These are phyloP conservation scores for Gossypium herbaceum DNA, from an alignment of 345 rosid species.

Conservation along the genomic window DNA sequence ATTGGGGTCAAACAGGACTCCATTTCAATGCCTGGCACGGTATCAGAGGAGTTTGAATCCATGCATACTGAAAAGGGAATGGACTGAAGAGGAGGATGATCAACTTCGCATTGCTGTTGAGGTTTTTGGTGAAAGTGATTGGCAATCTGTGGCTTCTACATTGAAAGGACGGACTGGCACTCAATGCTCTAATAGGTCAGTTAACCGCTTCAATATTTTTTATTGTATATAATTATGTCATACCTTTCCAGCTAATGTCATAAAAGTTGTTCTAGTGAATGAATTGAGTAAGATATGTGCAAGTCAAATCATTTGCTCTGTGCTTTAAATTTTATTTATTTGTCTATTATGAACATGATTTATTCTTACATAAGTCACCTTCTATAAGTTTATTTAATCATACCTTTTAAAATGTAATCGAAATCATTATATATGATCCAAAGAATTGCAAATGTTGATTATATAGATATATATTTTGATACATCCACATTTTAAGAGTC, in stretches of 20 bases:
- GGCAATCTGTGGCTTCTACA: conserved; percentile 81
- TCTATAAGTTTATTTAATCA: not conserved
- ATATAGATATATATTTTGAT: not conserved
- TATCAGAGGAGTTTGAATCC: conserved; percentile 85
- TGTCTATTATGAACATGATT: not conserved
- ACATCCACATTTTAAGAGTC: not conserved
- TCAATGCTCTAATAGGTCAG: conserved; percentile 91
- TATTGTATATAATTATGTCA: not conserved
- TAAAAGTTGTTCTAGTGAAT: not conserved
- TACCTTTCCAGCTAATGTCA: not conserved
- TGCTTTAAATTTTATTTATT: not conserved
- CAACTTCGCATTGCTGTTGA: conserved; percentile 72
- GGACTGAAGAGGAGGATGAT: conserved; percentile 86
- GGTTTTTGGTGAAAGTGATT: conserved; percentile 62
- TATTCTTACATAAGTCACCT: not conserved
- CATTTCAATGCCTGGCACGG: conserved; percentile 79
- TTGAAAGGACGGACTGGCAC: conserved; percentile 73
- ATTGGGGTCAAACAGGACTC: conserved; percentile 73
- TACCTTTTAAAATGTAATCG: not conserved
- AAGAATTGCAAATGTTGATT: not conserved
- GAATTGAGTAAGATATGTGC: not conserved
- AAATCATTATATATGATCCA: not conserved
- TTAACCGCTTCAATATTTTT: conserved; percentile 15
- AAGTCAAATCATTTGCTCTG: not conserved
- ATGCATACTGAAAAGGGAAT: conserved; percentile 57